Base-by-base conservation (phyloP, 208 protist species). In the Leishmania major region DNA sequence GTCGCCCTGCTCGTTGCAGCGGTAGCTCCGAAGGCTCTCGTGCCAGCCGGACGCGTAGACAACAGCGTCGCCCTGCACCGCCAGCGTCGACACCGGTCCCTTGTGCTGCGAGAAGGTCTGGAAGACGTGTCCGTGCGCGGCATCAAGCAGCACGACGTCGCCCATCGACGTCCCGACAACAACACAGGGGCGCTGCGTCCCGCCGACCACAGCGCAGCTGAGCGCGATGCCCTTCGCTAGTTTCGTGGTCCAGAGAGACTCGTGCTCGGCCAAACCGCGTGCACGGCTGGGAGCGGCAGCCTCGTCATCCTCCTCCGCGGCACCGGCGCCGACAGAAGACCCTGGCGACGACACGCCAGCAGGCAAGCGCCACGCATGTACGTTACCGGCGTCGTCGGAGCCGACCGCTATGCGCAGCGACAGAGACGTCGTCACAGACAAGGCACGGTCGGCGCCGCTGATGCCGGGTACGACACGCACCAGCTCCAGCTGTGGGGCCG, bases 41-140 rank as follows among this genome's bases (percentile, higher is more conserved):
- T 98, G 95, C 93, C 93, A 98, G 37, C 95, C 95, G 0, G 92
- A 95, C 74, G 91, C 93, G 76, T 90, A 98, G 43, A 98, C 89
- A 28, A 85, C 80, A 25, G 74, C 74, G 53, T 88, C 84, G 69
- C 59, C 73, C n/a, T 87, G 84, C 57, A 95, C 83, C 25, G 43
- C 73, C 64, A 86, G 74, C 47, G 93, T 92, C 77, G 86, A 90
- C 75, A 98, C 85, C 8, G 95, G 95, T 3, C 95, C 95, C 67
- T 94, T 94, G 82, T 98, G 95, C 79, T 95, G 92, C 22, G 92
- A 90, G 77, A 96, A 98, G 81, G 86, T 94, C 59, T 88, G 80
- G 51, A 96, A 82, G 67, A 92, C 80, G 62, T 92, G 84, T 17
- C 95, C 95, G 78, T 93, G 89, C 15, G 75, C 62, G 19, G 89